Evolutionary conservation across 2,329 filamentous ascomycete species (phyloP), one percentile per base, ranked within the genome.

Genomic region (Berkeleyomyces basicola): DNA sequence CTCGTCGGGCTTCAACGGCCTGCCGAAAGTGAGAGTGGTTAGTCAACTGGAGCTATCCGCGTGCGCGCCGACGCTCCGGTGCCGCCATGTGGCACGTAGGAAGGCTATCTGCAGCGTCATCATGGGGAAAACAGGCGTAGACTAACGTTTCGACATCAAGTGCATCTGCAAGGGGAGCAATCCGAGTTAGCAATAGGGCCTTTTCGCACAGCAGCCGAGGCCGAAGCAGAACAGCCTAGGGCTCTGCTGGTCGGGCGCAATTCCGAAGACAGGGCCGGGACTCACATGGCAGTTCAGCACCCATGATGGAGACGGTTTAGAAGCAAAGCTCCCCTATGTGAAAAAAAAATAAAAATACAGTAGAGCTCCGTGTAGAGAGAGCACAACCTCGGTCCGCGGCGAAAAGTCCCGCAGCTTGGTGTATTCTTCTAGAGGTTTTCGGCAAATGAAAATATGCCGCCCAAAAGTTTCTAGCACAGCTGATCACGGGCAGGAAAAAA

Each of bases 61-160:
- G 46, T 49, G n/a, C 31, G 7, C 31, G n/a, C 44, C n/a, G n/a
- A 9, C 31, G 46, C 14, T 23, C 23, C 23, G 23, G 23, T 23
- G 23, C 23, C 23, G 23, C 23, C 23, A 23, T 23, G 23, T 23
- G 23, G 23, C 23, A 23, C 23, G 2, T 23, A 23, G 23, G 23
- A 23, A 23, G 11, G 58, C 10, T 23, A 53, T 53, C 33, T 10
- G 37, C 16, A 5, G 14, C 49, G 49, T n/a, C 51, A 43, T 16
- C 44, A 9, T 16, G 36, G 14, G 9, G 23, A 23, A 33, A 59
- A 31, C 16, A 57, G 3, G 23, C 23, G 61, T 43, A 47, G 36
- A 74, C 79, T 70, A 70, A 92, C 88, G 88, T 96, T 79, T 99
- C 93, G 70, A 93, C 93, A 77, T 99, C 93, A 68, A 95, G 90